Conservation (phyloP, 176 grass and related monocot genomes). For the Aegilops umbellulata region DNA sequence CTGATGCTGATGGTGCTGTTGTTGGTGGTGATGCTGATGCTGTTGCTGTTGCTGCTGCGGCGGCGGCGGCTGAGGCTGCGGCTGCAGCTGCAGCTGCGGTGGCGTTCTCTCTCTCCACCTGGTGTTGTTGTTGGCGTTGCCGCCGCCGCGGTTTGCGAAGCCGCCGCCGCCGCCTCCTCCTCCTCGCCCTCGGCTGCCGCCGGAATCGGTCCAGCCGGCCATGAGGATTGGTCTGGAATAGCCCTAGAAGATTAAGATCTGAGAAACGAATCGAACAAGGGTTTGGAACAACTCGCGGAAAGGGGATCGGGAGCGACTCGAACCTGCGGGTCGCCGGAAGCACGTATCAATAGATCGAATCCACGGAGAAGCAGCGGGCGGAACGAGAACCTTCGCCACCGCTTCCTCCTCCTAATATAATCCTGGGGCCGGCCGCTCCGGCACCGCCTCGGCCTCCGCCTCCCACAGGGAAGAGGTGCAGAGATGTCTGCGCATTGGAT, state of each 20-base stretch:
- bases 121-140: background rate
- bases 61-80: rapidly evolving
- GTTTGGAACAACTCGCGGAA: background rate
- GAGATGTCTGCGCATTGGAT: conserved; percentile 10
- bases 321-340: background rate
- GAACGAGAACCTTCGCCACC: background rate
- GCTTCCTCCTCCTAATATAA: background rate
- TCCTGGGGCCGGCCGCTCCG: background rate
- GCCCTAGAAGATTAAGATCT: background rate
- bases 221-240: background rate
- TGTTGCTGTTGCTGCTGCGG: background rate
- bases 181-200: conserved; percentile 1
- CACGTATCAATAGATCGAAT: background rate
- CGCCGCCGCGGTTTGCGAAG: conserved; percentile 10
- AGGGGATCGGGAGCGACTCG: background rate
- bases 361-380: background rate
- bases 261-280: background rate
- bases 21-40: background rate
- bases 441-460: background rate
- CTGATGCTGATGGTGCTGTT: background rate
- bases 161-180: conserved; percentile 19
- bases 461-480: background rate
- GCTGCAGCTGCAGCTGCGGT: background rate
- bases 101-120: conserved; percentile 1
- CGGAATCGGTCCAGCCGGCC: conserved; percentile 37